Percentiles rank a stretch among this genome's conserved stretches.
phyloP scores from a whole-genome alignment of 2,329 filamentous ascomycete species.

The Kalaharituber pfeilii region DNA sequence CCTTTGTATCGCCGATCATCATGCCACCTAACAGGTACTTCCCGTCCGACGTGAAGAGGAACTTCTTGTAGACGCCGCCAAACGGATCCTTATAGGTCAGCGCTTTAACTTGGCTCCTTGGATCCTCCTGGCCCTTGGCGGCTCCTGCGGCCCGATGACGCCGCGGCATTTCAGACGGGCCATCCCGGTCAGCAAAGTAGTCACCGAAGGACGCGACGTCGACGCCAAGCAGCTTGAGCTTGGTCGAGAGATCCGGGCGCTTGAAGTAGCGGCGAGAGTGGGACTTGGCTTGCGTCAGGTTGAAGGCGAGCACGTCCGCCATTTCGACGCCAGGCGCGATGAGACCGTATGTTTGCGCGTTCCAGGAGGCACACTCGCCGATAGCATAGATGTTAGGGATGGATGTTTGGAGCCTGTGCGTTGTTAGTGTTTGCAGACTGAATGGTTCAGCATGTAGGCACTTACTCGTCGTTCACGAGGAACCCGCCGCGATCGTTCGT shows the following conservation, averaged over 20 bases:
- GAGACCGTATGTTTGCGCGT: slow-evolving; percentile 69
- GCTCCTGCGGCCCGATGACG: slow-evolving; percentile 5
- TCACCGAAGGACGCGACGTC: slow-evolving; percentile 88
- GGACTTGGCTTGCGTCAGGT: slow-evolving; percentile 60
- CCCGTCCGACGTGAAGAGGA: slow-evolving; percentile 73
- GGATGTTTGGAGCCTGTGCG: slow-evolving; percentile 45
- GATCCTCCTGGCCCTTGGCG: not conserved
- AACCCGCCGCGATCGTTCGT: slow-evolving; percentile 58
- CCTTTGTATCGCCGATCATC: slow-evolving; percentile 88
- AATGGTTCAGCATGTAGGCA: not conserved
- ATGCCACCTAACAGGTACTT: slow-evolving; percentile 87
- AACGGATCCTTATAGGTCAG: slow-evolving; percentile 83
- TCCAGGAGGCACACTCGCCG: slow-evolving; percentile 81
- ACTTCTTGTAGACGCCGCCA: slow-evolving; percentile 80
- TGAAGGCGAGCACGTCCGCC: slow-evolving; percentile 82
- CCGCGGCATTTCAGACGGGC: slow-evolving; percentile 34
- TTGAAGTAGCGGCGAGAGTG: slow-evolving; percentile 49
- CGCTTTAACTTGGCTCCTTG: slow-evolving; percentile 47
- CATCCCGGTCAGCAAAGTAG: slow-evolving; percentile 78
- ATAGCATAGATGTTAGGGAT: slow-evolving; percentile 62
- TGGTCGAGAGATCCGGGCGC: slow-evolving; percentile 73
- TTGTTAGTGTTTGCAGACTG: not conserved
- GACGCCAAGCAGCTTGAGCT: slow-evolving; percentile 74
- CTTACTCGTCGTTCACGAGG: slow-evolving; percentile 45
- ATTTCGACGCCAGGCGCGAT: slow-evolving; percentile 84